Percentiles rank a stretch among this genome's conserved stretches.
Evolutionary conservation across 2,329 filamentous ascomycete species (phyloP).

Genomic region (Phaeoacremonium minimum): DNA sequence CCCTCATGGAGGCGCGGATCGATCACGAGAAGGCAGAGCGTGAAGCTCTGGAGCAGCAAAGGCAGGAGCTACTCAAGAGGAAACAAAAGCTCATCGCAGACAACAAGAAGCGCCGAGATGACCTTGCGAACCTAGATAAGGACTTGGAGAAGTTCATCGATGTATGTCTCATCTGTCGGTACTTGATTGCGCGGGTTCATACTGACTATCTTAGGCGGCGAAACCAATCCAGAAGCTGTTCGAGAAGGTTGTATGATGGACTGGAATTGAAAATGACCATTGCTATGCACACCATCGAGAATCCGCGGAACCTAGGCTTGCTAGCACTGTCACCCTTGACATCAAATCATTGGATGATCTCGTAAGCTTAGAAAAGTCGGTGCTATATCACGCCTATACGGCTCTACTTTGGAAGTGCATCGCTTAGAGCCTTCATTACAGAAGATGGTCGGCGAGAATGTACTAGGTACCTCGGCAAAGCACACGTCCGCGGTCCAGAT

Average conservation of each 20-base stretch:
- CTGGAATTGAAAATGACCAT: too few relatives aligned
- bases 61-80: conserved; percentile 68
- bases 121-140: conserved; percentile 84
- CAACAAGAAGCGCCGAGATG: conserved; percentile 91
- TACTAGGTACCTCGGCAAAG: too few relatives aligned
- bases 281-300: too few relatives aligned
- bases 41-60: conserved; percentile 77
- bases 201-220: conserved; percentile 56
- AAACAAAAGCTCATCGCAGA: conserved; percentile 60
- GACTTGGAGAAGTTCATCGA: conserved; percentile 94
- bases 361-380: too few relatives aligned
- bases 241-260: conserved; percentile 61
- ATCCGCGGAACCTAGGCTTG: too few relatives aligned
- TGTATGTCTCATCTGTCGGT: conserved; percentile 40
- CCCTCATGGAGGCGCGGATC: conserved; percentile 85
- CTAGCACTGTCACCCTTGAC: too few relatives aligned
- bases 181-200: conserved; percentile 8
- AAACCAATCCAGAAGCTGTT: conserved; percentile 86
- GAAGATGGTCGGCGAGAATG: too few relatives aligned
- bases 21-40: conserved; percentile 85
- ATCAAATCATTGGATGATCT: too few relatives aligned
- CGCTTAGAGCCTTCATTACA: too few relatives aligned
- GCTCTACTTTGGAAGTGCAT: too few relatives aligned
- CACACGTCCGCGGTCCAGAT: too few relatives aligned
- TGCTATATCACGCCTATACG: too few relatives aligned